Evolutionary conservation across 2,329 filamentous ascomycete genomes (phyloP).

Genomic region (Fusarium coffeatum): DNA sequence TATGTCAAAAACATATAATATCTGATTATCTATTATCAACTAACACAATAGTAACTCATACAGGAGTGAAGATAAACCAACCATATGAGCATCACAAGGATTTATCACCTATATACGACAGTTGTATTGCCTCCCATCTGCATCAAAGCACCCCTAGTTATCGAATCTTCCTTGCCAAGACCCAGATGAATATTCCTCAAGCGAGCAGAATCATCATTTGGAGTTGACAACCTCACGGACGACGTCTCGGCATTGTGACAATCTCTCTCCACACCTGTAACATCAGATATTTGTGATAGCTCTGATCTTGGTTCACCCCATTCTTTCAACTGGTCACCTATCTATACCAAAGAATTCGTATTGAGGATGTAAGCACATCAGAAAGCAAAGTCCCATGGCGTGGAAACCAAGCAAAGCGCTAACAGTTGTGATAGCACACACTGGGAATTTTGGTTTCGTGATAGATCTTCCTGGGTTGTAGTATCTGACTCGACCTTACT

Average conservation of each 20-base stretch:
- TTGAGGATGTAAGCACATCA: slow-evolving; percentile 14
- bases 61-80: neutral
- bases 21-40: neutral
- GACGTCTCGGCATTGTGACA: neutral
- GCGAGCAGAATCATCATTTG: neutral
- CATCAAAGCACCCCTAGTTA: neutral
- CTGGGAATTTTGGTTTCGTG: slow-evolving; percentile 15
- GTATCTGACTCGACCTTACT: neutral
- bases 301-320: slow-evolving; percentile 2
- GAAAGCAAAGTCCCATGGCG: neutral
- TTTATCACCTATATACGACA: neutral
- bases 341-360: slow-evolving; percentile 17
- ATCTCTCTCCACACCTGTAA: slow-evolving; percentile 6
- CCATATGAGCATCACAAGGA: neutral
- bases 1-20: neutral
- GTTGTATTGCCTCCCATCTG: neutral
- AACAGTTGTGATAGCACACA: neutral
- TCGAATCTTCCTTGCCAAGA: neutral
- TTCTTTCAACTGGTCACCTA: slow-evolving; percentile 16
- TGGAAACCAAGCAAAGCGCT: slow-evolving; percentile 14
- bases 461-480: neutral
- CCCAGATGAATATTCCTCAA: neutral
- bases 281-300: neutral
- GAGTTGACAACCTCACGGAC: neutral
- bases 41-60: neutral